Conservation (phyloP, 352 stramenopile species). For the Pythium sukuiense region DNA sequence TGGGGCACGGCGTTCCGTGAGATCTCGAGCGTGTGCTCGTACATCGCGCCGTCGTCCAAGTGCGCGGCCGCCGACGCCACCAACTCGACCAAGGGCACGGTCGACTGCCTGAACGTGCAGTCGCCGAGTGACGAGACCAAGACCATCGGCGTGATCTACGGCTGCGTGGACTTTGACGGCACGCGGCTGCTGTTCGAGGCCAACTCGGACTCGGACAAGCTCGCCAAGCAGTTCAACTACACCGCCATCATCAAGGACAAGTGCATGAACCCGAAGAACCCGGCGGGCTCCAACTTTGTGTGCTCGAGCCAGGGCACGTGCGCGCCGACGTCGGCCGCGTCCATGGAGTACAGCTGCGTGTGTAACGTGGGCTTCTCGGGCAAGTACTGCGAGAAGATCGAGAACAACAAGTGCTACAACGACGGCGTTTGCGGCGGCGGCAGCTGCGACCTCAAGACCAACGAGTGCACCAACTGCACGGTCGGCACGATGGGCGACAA, state of each 20-base stretch:
- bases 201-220: constrained; percentile 46
- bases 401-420: constrained; percentile 67
- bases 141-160: constrained; percentile 60
- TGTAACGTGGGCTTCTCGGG: constrained; percentile 81
- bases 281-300: constrained; percentile 52
- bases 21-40: constrained; percentile 73
- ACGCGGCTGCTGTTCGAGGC: constrained; percentile 56
- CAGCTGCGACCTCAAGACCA: constrained; percentile 56
- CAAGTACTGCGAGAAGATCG: constrained; percentile 75
- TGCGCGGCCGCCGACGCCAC: neutral
- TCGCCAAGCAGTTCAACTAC: constrained; percentile 64
- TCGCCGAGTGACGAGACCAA: constrained; percentile 26
- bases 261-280: constrained; percentile 60
- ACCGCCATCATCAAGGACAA: constrained; percentile 46
- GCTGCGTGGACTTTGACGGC: constrained; percentile 78
- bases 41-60: neutral
- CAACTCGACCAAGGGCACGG: constrained; percentile 34
- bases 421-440: constrained; percentile 66
- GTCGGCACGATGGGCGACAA: constrained; percentile 64
- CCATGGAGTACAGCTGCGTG: constrained; percentile 60
- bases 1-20: constrained; percentile 61
- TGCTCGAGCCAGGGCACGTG: constrained; percentile 79
- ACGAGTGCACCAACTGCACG: constrained; percentile 64
- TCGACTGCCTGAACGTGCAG: constrained; percentile 33
- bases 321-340: constrained; percentile 34